Evolutionary conservation across 441 rosid genomes (phyloP).

Genomic region (Jatropha multifida): DNA sequence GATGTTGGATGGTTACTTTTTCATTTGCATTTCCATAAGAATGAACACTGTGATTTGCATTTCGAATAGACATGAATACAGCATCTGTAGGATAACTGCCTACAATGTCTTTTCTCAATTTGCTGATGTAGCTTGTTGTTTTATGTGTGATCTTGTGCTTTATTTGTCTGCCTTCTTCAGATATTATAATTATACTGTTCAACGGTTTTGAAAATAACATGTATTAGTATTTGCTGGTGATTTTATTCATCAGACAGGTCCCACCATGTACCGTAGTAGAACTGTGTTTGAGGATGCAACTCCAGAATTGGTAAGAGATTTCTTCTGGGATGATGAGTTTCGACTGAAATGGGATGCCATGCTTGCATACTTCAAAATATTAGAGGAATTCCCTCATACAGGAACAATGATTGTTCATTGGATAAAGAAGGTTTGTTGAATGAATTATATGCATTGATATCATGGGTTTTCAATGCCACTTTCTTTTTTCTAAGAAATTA

Average conservation of each 20-base stretch:
- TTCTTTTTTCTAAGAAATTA: slow-evolving; percentile 10
- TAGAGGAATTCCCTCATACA: slow-evolving; percentile 66
- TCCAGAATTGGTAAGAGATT: slow-evolving; percentile 81
- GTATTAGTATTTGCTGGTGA: slow-evolving; percentile 27
- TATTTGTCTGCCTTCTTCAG: slow-evolving; percentile 6
- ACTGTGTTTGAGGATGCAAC: slow-evolving; percentile 90
- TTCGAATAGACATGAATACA: too few species aligned
- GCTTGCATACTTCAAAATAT: slow-evolving; percentile 68
- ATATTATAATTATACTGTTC: slow-evolving; percentile 11
- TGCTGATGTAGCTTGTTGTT: slow-evolving; percentile 16
- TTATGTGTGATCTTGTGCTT: neutral
- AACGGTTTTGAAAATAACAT: neutral
- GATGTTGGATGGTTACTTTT: neutral
- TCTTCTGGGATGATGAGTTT: slow-evolving; percentile 98
- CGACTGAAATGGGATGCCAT: slow-evolving; percentile 94
- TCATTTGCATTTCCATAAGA: too few species aligned
- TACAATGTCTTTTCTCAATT: neutral
- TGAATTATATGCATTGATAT: slow-evolving; percentile 9
- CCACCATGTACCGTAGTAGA: slow-evolving; percentile 63
- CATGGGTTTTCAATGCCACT: slow-evolving; percentile 8
- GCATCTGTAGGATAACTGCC: neutral
- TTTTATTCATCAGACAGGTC: slow-evolving; percentile 58
- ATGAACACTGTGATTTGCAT: too few species aligned
- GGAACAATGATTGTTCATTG: slow-evolving; percentile 75
- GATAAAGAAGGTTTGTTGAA: slow-evolving; percentile 65